These are phyloP conservation scores for Moelleriella libera DNA, from an alignment of 2,329 filamentous ascomycete species.

Conservation along the genomic window DNA sequence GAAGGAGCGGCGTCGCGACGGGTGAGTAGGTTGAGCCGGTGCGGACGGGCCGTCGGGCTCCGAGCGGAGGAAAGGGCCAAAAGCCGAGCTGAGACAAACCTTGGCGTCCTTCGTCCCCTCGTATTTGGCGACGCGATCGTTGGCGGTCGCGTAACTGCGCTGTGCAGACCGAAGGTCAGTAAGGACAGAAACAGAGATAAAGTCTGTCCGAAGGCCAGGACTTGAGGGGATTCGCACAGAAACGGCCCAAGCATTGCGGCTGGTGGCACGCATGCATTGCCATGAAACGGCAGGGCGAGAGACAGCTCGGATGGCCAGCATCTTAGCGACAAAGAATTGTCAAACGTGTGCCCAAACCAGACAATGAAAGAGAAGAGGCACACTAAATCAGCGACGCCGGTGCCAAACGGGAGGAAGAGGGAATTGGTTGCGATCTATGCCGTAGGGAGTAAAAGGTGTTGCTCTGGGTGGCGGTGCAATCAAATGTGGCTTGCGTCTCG, in stretches of 20 bases:
- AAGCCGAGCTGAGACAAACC: constrained; percentile 21
- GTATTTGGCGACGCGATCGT: constrained; percentile 79
- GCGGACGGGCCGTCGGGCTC: neutral
- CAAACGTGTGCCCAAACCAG: too few species aligned
- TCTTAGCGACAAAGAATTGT: constrained; percentile 27
- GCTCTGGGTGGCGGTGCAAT: too few species aligned
- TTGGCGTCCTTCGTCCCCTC: constrained; percentile 77
- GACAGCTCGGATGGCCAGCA: constrained; percentile 73
- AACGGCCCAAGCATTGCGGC: constrained; percentile 32
- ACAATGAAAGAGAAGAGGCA: too few species aligned
- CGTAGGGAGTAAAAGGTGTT: too few species aligned
- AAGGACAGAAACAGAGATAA: neutral
- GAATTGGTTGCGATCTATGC: too few species aligned
- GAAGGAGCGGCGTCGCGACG: neutral
- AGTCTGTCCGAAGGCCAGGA: neutral
- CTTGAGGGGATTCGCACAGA: constrained; percentile 14
- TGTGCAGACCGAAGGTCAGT: constrained; percentile 24
- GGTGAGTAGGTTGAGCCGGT: constrained; percentile 5
- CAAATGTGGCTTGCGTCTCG: too few species aligned
- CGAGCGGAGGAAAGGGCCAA: neutral
- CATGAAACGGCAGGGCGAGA: constrained; percentile 54
- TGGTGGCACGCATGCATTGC: constrained; percentile 63
- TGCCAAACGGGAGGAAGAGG: too few species aligned
- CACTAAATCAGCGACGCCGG: too few species aligned
- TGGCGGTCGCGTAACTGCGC: constrained; percentile 50